Evolutionary conservation across 2,329 filamentous ascomycete species (phyloP).

Genomic region (Sclerotinia glacialis): DNA sequence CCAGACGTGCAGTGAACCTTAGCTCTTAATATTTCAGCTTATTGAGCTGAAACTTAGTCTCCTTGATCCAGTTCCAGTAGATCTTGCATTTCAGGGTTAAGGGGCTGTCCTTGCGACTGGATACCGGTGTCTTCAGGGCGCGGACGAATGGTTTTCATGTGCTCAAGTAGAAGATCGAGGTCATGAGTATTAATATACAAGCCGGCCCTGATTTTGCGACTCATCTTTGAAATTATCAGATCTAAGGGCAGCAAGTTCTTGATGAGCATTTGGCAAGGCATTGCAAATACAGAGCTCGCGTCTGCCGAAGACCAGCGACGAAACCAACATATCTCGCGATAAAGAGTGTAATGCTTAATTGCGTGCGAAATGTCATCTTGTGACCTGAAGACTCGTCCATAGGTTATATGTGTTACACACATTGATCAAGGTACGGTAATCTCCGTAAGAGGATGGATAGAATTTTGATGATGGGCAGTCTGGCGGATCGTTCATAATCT

Average conservation of each 20-base stretch:
- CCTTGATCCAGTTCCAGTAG: slow-evolving; percentile 15
- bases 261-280: neutral
- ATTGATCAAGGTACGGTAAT: slow-evolving; percentile 3
- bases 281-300: neutral
- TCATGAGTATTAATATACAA: neutral
- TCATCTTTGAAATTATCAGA: neutral
- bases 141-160: neutral
- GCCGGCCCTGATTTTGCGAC: neutral
- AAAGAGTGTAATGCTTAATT: neutral
- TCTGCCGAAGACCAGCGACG: neutral
- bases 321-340: slow-evolving; percentile 15
- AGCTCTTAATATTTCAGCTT: neutral
- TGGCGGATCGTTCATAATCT: slow-evolving; percentile 23
- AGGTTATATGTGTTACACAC: slow-evolving; percentile 7
- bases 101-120: too few relatives aligned
- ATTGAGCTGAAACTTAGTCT: neutral
- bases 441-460: slow-evolving; percentile 22
- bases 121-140: neutral
- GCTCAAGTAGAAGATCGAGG: slow-evolving; percentile 7
- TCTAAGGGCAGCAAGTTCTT: neutral
- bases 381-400: neutral
- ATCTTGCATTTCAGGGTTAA: neutral
- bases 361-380: neutral
- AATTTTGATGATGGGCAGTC: slow-evolving; percentile 22
- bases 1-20: neutral